Evolutionary conservation across 225 moss, liverwort and hornwort genomes (phyloP).

Genomic region (Lunularia cruciata): DNA sequence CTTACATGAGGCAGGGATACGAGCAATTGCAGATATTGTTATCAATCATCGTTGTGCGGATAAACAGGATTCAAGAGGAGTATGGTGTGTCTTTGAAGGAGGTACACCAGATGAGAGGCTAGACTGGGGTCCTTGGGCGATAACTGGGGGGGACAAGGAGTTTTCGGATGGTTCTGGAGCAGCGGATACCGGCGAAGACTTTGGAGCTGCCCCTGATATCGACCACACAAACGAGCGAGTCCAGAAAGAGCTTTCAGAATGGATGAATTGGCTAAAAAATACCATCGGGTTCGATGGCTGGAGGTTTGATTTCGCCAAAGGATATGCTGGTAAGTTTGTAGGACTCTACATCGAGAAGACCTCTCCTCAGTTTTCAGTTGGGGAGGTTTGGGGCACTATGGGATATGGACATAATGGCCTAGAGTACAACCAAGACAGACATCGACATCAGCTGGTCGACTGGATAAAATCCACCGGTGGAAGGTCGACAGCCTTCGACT

Average conservation of each 20-base stretch:
- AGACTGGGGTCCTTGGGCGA: constrained; percentile 91
- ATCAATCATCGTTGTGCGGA: constrained; percentile 61
- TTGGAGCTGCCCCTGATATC: constrained; percentile 86
- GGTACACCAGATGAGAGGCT: constrained; percentile 79
- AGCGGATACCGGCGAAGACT: constrained; percentile 76
- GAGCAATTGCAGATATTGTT: constrained; percentile 76
- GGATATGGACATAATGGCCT: constrained; percentile 46
- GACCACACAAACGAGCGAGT: constrained; percentile 85
- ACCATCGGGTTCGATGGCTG: constrained; percentile 82
- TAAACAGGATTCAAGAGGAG: constrained; percentile 65
- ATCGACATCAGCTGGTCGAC: constrained; percentile 70
- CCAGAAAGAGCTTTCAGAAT: constrained; percentile 58
- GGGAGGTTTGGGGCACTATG: constrained; percentile 70
- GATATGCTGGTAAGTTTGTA: constrained; percentile 69
- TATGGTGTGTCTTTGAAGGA: constrained; percentile 85
- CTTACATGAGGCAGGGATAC: constrained; percentile 53
- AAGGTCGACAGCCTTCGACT: constrained; percentile 70
- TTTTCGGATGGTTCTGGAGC: constrained; percentile 62
- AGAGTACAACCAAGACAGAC: constrained; percentile 76
- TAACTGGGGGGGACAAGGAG: constrained; percentile 56
- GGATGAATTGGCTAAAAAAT: constrained; percentile 84
- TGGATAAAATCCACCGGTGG: constrained; percentile 68
- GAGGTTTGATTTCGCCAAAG: constrained; percentile 94
- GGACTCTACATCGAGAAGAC: constrained; percentile 62
- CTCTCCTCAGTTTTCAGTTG: constrained; percentile 54